Evolutionary conservation across 495 filamentous ascomycete species (phyloP), one percentile per base, ranked within the genome.

Genomic region (Clavariopsis aquatica): DNA sequence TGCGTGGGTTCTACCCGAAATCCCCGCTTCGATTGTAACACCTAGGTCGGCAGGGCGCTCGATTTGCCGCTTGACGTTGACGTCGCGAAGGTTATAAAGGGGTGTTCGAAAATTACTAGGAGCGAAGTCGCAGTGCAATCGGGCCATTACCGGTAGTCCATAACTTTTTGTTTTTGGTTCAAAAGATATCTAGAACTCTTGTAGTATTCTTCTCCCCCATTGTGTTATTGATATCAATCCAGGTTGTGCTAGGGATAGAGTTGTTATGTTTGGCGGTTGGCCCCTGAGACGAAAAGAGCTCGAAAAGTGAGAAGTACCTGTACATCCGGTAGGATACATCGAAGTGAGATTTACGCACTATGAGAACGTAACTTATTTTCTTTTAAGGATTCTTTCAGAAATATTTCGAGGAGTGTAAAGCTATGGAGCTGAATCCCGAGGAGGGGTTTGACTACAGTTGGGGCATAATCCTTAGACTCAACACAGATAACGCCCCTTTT

Each of bases 371-470:
- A 64, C 61, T 1, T 26, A 57, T 4, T 27, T 19, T 28, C 52
- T 64, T 1, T 64, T 1, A 22, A 45, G 13, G 31, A 49, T 1
- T 57, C 57, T 27, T 52, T 57, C 1, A 53, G 51, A 20, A 15
- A 24, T 6, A 64, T 12, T 52, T 64, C 24, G 52, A 49, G n/a
- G 52, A 31, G 7, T 64, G 61, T 52, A 51, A 51, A 36, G 61
- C 34, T 22, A 13, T n/a, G 1, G 34, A 43, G 15, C 10, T 55
- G 28, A 49, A 49, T 2, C 60, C 60, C 2, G 60, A 49, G 5
- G 60, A 62, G 31, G 60, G 60, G 12, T 62, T 62, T 19, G 60
- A 62, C 12, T 62, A 62, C 23, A 62, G 60, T 36, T 62, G 60
- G 60, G 55, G 60, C 47, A 49, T 49, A 1, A 62, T 62, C 49